Conservation (phyloP, 495 filamentous ascomycete genomes). For the Penicillium coffeae region DNA sequence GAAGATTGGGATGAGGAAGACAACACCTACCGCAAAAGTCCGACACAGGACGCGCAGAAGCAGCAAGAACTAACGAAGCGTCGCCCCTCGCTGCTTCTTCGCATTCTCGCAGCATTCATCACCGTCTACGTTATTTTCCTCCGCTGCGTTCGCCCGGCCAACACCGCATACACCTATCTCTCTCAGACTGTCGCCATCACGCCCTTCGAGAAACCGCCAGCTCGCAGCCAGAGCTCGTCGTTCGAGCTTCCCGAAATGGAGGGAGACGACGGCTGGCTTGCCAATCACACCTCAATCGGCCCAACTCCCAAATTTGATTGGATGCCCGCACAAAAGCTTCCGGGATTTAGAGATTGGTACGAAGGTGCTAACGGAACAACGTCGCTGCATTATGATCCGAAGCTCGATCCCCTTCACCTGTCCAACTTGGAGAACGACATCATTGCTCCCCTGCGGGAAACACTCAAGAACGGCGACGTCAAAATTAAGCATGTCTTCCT, state of each 20-base stretch:
- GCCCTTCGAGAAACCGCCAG: constrained; percentile 13
- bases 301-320: constrained; percentile 18
- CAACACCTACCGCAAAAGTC: not conserved
- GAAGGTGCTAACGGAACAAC: constrained; percentile 1
- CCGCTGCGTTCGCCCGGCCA: constrained; percentile 14
- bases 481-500: constrained; percentile 37
- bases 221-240: not conserved
- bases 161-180: constrained; percentile 15
- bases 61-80: not conserved
- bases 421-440: constrained; percentile 36
- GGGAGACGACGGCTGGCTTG: constrained; percentile 23
- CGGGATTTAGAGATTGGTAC: constrained; percentile 29
- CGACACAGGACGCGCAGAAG: not conserved
- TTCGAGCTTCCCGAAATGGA: constrained; percentile 10
- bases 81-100: constrained; percentile 3
- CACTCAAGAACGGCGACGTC: constrained; percentile 23
- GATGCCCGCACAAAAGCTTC: constrained; percentile 17
- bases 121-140: constrained; percentile 6
- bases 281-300: constrained; percentile 20
- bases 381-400: constrained; percentile 31
- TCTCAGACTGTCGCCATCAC: constrained; percentile 20
- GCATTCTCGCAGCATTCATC: constrained; percentile 1
- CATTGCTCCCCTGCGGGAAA: constrained; percentile 24
- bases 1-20: constrained; percentile 20
- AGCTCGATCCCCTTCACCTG: constrained; percentile 35